These are phyloP conservation scores for Saksenaea oblongispora DNA, from an alignment of 371 early-diverging fungal genomes.

Conservation along the genomic window DNA sequence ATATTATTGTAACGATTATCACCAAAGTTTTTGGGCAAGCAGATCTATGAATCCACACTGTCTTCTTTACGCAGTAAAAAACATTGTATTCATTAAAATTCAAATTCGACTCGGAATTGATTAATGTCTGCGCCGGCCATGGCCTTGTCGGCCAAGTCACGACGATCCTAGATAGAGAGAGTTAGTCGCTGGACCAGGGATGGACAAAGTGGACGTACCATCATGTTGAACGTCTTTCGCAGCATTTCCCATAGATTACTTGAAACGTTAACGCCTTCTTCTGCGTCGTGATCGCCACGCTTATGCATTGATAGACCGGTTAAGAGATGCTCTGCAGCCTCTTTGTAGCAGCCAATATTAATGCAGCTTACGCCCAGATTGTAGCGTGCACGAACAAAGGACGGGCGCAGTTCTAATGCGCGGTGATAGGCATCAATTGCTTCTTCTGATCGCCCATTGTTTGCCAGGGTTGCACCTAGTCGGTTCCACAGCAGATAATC, in stretches of 20 bases:
- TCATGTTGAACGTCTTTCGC: conserved; percentile 64
- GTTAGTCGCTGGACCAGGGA: not conserved
- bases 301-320: conserved; percentile 86
- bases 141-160: conserved; percentile 61
- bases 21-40: conserved; percentile 37
- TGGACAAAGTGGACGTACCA: conserved; percentile 33
- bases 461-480: conserved; percentile 96
- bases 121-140: conserved; percentile 60
- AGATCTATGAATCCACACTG: conserved; percentile 28
- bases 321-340: conserved; percentile 94
- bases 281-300: conserved; percentile 42
- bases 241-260: conserved; percentile 67
- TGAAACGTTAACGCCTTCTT: conserved; percentile 63
- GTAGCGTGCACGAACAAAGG: conserved; percentile 94
- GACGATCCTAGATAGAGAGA: conserved; percentile 47
- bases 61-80: conserved; percentile 10
- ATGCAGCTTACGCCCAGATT: conserved; percentile 94
- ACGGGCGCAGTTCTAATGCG: conserved; percentile 92
- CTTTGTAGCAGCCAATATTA: conserved; percentile 88
- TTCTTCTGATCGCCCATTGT: conserved; percentile 74
- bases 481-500: conserved; percentile 97
- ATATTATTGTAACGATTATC: conserved; percentile 44
- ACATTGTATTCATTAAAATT: conserved; percentile 42
- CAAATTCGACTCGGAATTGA: conserved; percentile 63
- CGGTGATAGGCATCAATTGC: conserved; percentile 95